Conservation (phyloP, 2,329 filamentous ascomycete species). For the Fusarium dimerum region DNA sequence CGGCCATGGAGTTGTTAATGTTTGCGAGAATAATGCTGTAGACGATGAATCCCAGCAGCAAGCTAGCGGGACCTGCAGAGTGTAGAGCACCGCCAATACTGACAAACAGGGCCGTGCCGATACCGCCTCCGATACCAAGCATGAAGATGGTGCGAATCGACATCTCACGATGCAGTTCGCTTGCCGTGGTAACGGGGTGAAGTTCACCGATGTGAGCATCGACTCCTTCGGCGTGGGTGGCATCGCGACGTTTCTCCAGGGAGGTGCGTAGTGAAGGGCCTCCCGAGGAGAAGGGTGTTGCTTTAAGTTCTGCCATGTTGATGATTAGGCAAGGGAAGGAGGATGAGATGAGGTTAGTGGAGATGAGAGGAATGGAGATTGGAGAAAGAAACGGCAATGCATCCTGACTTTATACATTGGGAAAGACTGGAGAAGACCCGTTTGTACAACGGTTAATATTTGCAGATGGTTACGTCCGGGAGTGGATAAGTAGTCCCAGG, state of each 20-base stretch:
- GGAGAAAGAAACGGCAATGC: background rate
- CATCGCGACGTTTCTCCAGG: slow-evolving; percentile 1
- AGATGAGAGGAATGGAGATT: background rate
- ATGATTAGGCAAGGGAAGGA: background rate
- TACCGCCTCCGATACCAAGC: slow-evolving; percentile 54
- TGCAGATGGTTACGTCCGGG: too few relatives aligned
- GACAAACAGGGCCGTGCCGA: slow-evolving; percentile 58
- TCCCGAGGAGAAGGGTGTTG: background rate
- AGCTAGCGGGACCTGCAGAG: slow-evolving; percentile 41
- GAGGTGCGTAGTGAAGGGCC: slow-evolving; percentile 1
- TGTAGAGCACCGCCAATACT: slow-evolving; percentile 55
- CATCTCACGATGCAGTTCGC: slow-evolving; percentile 8
- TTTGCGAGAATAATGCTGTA: slow-evolving; percentile 55
- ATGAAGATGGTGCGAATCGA: slow-evolving; percentile 7
- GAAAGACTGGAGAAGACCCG: too few relatives aligned
- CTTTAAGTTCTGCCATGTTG: background rate
- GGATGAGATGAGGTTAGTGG: background rate
- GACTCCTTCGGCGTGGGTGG: background rate
- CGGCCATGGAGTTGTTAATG: slow-evolving; percentile 63
- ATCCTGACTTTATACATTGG: too few relatives aligned
- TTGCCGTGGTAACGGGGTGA: background rate
- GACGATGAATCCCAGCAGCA: slow-evolving; percentile 57
- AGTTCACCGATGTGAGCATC: background rate
- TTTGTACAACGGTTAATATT: too few relatives aligned
- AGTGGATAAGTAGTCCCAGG: too few relatives aligned